Percentiles rank a stretch among this genome's conserved stretches.
phyloP scores from a whole-genome alignment of 345 rosid genomes.

The Fremontodendron californicum region DNA sequence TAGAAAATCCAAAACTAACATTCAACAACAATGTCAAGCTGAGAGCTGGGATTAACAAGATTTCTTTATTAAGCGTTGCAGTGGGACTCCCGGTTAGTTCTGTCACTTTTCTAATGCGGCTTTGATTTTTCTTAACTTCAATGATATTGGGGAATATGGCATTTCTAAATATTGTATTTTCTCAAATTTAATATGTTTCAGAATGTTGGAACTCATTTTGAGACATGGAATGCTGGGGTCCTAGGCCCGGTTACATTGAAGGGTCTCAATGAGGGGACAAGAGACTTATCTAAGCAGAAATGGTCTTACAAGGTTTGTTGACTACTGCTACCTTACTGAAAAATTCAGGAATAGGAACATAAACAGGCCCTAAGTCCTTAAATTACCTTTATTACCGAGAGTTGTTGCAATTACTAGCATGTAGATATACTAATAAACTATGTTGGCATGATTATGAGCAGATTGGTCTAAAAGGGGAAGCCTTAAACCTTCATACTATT shows the following conservation, averaged over 20 bases:
- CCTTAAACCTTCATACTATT: constrained; percentile 53
- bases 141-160: background rate
- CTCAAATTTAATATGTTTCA: constrained; percentile 21
- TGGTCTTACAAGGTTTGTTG: constrained; percentile 86
- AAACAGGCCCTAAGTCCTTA: constrained; percentile 32
- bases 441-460: constrained; percentile 19
- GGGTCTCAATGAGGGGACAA: constrained; percentile 72
- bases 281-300: constrained; percentile 77
- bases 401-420: constrained; percentile 36
- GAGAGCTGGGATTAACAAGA: constrained; percentile 70
- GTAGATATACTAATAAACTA: background rate
- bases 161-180: background rate
- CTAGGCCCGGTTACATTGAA: constrained; percentile 72
- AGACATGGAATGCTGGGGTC: constrained; percentile 81
- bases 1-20: constrained; percentile 53
- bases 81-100: constrained; percentile 87
- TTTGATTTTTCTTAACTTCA: background rate
- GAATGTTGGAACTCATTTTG: constrained; percentile 86
- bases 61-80: constrained; percentile 66
- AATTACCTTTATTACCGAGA: constrained; percentile 43
- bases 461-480: constrained; percentile 82
- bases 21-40: constrained; percentile 65
- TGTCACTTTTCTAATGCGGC: constrained; percentile 3
- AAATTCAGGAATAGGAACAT: background rate
- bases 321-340: background rate